Base-by-base conservation (phyloP, 345 rosid species). In the Euphorbia tirucalli region DNA sequence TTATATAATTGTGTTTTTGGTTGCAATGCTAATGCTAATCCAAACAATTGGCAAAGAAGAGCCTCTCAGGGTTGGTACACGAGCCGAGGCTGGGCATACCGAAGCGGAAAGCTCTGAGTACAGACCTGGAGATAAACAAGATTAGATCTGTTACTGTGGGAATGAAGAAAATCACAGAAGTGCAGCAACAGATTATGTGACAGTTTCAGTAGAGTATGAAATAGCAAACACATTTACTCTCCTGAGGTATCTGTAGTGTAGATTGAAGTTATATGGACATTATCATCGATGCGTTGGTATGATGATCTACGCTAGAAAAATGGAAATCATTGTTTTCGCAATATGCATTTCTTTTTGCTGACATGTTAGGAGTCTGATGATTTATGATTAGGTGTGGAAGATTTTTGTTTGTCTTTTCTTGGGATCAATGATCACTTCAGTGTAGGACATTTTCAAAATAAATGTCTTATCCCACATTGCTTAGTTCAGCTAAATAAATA, bases 1-100 rank as follows among this genome's bases (percentile, higher is more conserved):
- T 24, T 89, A 87, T 77, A 74, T 90, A 61, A 72, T 92, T 48
- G 84, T 88, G 46, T 90, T 95, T 77, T 19, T 92, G 71, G 96
- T 92, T 70, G 91, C 85, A 39, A 70, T 90, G 57, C 48, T 85
- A 66, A 84, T 90, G 83, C 84, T 90, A 54, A 79, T 89, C 74
- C 84, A 74, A 55, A 80, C 72, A 74, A 52, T 89, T 44, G 71
- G 82, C 37, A 81, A 79, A 71, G 79, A 88, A 11, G 94, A 86
- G 76, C 86, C 93, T 79, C 79, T 44, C 3, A 79, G 83, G 71
- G 89, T 74, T 59, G 83, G 90, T 75, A 79, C 86, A 1, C 65
- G 70, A 24, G 81, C 74, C 16, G 76, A 79, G 60, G 65, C 41
- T 24, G 88, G 75, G 44, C 81, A 68, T 43, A 80, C 63, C 37